Conservation (phyloP, 2,329 filamentous ascomycete species). For the Lasiodiplodia sp. region DNA sequence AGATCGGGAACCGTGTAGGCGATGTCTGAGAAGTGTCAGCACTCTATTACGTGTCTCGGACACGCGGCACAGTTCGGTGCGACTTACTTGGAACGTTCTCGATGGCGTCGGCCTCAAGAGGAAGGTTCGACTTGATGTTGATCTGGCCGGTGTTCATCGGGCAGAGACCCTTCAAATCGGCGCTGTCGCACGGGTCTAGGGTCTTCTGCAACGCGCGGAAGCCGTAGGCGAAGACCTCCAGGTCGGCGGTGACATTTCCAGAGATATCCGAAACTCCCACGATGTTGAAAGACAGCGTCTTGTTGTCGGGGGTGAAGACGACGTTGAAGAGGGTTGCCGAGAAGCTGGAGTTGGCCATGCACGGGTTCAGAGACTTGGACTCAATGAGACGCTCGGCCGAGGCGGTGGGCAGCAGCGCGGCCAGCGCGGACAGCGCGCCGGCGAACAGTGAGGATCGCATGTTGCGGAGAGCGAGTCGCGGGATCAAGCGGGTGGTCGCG, state of each 20-base stretch:
- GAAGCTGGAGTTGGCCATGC: constrained; percentile 85
- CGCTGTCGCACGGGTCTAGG: constrained; percentile 77
- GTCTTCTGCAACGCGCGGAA: constrained; percentile 72
- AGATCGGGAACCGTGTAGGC: constrained; percentile 91
- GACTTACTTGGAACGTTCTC: constrained; percentile 70
- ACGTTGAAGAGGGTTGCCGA: constrained; percentile 90
- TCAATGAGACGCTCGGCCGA: constrained; percentile 71
- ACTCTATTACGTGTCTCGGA: constrained; percentile 25
- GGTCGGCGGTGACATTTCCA: constrained; percentile 79
- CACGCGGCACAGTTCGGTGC: not conserved
- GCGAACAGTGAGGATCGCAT: constrained; percentile 24
- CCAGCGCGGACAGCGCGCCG: constrained; percentile 28
- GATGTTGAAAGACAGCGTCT: constrained; percentile 75
- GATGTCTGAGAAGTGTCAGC: constrained; percentile 60
- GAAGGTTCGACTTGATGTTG: constrained; percentile 74
- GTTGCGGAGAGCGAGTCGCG: constrained; percentile 1
- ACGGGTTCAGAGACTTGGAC: constrained; percentile 84
- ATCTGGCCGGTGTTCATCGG: constrained; percentile 89
- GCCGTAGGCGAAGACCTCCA: constrained; percentile 83
- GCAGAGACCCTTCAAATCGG: constrained; percentile 76
- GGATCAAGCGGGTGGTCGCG: constrained; percentile 7
- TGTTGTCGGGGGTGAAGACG: constrained; percentile 77
- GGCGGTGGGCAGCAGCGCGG: constrained; percentile 23
- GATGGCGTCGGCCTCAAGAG: constrained; percentile 64
- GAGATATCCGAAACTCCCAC: constrained; percentile 83